Percentiles rank a stretch among this genome's conserved stretches.
Evolutionary conservation across 192 early-diverging fungal genomes (phyloP).

Genomic region (Backusella liffmaniae): DNA sequence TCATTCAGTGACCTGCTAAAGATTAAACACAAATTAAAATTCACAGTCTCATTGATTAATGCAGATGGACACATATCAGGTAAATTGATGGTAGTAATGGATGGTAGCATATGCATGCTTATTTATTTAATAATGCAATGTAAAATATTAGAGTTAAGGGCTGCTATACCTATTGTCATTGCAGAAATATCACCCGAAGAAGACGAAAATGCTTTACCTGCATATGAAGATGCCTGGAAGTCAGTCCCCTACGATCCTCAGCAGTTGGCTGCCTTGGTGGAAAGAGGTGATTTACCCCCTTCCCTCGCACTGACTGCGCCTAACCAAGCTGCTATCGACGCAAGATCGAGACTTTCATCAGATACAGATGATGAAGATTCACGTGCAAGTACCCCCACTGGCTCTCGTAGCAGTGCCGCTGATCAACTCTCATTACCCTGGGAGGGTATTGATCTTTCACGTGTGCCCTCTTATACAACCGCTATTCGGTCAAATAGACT

Average conservation of each 20-base stretch:
- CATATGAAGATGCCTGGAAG: slow-evolving; percentile 35
- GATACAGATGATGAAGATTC: slow-evolving; percentile 10
- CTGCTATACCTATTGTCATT: slow-evolving; percentile 33
- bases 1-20: slow-evolving; percentile 34
- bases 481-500: slow-evolving; percentile 26
- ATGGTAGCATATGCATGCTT: background rate
- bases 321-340: slow-evolving; percentile 26
- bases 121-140: background rate
- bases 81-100: background rate
- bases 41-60: slow-evolving; percentile 30
- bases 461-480: slow-evolving; percentile 37
- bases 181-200: slow-evolving; percentile 23
- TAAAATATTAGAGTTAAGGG: slow-evolving; percentile 31
- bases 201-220: slow-evolving; percentile 26
- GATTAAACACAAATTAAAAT: slow-evolving; percentile 40
- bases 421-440: slow-evolving; percentile 14
- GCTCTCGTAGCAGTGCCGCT: background rate
- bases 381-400: background rate
- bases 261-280: slow-evolving; percentile 15
- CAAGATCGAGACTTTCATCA: background rate
- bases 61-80: slow-evolving; percentile 40
- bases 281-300: slow-evolving; percentile 19
- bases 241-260: slow-evolving; percentile 32
- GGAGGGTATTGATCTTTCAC: slow-evolving; percentile 29
- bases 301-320: slow-evolving; percentile 22